Base-by-base conservation (phyloP, 345 rosid species). In the Salix viminalis region DNA sequence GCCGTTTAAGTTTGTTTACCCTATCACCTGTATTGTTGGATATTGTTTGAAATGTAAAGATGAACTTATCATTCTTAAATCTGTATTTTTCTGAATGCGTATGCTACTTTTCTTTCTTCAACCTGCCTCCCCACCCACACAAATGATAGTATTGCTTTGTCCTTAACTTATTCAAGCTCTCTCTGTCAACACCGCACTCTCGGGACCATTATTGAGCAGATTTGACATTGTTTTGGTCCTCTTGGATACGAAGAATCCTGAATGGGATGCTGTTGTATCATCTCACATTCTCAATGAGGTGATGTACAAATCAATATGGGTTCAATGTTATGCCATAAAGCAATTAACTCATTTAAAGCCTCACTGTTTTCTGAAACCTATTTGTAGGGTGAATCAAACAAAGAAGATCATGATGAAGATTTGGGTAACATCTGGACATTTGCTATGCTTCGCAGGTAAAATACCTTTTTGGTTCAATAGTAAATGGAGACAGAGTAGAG, bases 211-310 rank as follows among this genome's bases (percentile, higher is more conserved):
- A 70, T 79, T 94, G 83, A 93, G 97, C 87, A 91, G 99, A 88
- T 95, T 95, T 77, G 97, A 91, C 76, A 93, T 95, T 56, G 96
- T 95, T 61, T 93, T 95, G 21, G 98, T 93, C 69, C 97, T 95
- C 73, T 82, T 95, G 80, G 99, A 95, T 83, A 90, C 98, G 41
- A 95, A 93, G 84, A 91, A 91, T 89, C 99, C 99, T 13, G 97
- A 91, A 83, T 95, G 99, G 99, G 99, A 95, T 88, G 90, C 81
- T 76, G 97, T 95, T 82, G 98, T 95, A 78, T 95, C 99, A 69
- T 93, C 99, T 81, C 99, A 95, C 85, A 95, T 95, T 84, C 98
- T 95, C 80, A 83, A 87, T 11, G 94, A 90, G 94, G 99, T 93
- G 85, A 74, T 78, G 54, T 50, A 23, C 48, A 18, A 41, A 2